Base-by-base conservation (phyloP, 2,329 filamentous ascomycete genomes). In the Cryphonectria japonica region DNA sequence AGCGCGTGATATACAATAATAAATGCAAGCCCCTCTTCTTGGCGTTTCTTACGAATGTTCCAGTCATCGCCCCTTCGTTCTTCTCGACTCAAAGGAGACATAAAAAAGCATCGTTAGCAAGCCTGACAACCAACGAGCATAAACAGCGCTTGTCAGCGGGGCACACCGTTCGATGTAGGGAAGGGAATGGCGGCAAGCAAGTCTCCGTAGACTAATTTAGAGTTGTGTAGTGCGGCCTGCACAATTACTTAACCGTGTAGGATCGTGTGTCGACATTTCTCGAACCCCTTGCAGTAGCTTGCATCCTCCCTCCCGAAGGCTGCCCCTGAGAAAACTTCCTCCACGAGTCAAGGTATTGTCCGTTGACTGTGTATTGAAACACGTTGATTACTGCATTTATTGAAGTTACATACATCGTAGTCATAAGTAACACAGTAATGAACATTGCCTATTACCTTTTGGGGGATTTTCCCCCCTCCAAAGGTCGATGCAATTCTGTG, bases 241-340 rank as follows among this genome's bases (percentile, higher is more conserved):
- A 50, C n/a, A 50, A 6, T 16, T 59, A 32, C 54, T 6, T 7
- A 57, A 37, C 34, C 14, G 32, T 32, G 59, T 61, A 39, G 59
- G 59, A 61, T 61, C 34, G 32, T 39, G 22, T 13, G 59, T 37
- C n/a, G 54, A 61, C 11, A 61, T 61, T 61, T 19, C 19, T 37
- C 26, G 59, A 7, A 22, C 59, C 59, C 59, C 59, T 39, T 61
- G 34, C 59, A 61, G 59, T 61, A 61, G 59, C 59, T 22, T 26
- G 59, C 59, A 61, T 39, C 59, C 59, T 39, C 59, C 19, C 59
- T 22, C 34, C 59, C 34, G 32, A 39, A 61, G 59, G 32, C 9
- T 11, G 59, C 59, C 59, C 59, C 59, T 61, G 59, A 61, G 26
- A 61, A 32, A 2, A 14, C 4, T 32, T 13, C 29, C 52, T 29